A percentile compares a stretch with the other conserved stretches of the same genome.
phyloP scores from a whole-genome alignment of 2,329 filamentous ascomycete species.

The Xylaria arbuscula region DNA sequence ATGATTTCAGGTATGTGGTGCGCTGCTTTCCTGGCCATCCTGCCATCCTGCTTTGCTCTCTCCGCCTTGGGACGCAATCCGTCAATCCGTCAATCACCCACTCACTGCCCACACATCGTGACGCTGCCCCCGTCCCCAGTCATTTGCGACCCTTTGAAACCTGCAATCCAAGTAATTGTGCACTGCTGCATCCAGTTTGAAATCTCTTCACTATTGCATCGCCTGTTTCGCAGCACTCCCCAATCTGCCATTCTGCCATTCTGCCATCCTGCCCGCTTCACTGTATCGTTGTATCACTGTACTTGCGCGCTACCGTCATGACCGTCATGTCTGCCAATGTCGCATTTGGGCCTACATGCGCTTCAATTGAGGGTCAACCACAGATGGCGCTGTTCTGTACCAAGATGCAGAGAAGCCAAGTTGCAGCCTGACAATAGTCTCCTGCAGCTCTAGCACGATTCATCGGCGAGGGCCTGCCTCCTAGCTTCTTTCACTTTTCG shows the following conservation, averaged over 20 bases:
- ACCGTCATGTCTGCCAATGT: constrained; percentile 26
- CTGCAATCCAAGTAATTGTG: constrained; percentile 10
- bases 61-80: constrained; percentile 1
- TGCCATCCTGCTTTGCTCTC: not conserved
- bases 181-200: constrained; percentile 19
- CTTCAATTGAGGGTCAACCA: constrained; percentile 31
- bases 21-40: constrained; percentile 2
- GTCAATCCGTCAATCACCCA: not conserved
- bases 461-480: not conserved
- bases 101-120: constrained; percentile 13
- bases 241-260: too few relatives aligned
- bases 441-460: constrained; percentile 8
- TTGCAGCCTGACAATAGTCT: constrained; percentile 17
- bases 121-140: not conserved
- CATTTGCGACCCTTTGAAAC: constrained; percentile 13
- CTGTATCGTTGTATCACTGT: not conserved
- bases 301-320: constrained; percentile 25
- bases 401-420: constrained; percentile 15
- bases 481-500: constrained; percentile 2
- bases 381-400: constrained; percentile 1
- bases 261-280: not conserved
- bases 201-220: constrained; percentile 26
- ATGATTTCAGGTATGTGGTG: constrained; percentile 47
- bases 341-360: constrained; percentile 29
- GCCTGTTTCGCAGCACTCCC: not conserved